Evolutionary conservation across 2,329 filamentous ascomycete species (phyloP).

Genomic region (Aspergillus luchuensis): DNA sequence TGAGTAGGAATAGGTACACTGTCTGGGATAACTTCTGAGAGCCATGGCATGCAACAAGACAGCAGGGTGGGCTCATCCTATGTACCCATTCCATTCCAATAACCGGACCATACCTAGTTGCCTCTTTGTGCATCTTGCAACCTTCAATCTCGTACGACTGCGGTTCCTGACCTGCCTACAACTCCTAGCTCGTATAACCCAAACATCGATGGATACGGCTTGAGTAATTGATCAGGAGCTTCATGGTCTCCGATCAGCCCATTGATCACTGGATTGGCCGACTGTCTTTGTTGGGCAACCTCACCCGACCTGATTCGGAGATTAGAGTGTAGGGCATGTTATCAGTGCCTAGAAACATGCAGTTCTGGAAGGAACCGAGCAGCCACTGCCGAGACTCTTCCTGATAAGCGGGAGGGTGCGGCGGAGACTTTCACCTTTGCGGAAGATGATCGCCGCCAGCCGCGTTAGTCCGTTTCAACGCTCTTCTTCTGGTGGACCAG

Average conservation of each 20-base stretch:
- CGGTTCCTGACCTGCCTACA: too few relatives aligned
- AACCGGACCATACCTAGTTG: too few relatives aligned
- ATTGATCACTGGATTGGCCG: background rate
- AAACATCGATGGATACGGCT: background rate
- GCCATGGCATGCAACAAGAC: too few relatives aligned
- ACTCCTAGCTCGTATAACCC: too few relatives aligned
- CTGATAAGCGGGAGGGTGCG: background rate
- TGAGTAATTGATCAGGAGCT: background rate
- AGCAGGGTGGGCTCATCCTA: too few relatives aligned
- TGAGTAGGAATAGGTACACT: too few relatives aligned
- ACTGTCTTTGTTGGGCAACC: background rate
- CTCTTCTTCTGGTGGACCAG: background rate
- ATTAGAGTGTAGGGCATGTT: background rate
- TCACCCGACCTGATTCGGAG: background rate
- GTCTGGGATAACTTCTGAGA: too few relatives aligned
- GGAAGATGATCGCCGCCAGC: background rate
- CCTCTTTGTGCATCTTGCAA: too few relatives aligned
- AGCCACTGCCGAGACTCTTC: background rate
- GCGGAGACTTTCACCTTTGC: conserved; percentile 1
- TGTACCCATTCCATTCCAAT: too few relatives aligned
- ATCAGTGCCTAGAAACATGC: background rate
- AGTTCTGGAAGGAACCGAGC: background rate
- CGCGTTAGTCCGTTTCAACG: background rate
- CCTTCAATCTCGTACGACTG: too few relatives aligned
- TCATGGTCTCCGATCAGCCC: background rate